Base-by-base conservation (phyloP, 2,329 filamentous ascomycete genomes). In the Claviceps sp. region DNA sequence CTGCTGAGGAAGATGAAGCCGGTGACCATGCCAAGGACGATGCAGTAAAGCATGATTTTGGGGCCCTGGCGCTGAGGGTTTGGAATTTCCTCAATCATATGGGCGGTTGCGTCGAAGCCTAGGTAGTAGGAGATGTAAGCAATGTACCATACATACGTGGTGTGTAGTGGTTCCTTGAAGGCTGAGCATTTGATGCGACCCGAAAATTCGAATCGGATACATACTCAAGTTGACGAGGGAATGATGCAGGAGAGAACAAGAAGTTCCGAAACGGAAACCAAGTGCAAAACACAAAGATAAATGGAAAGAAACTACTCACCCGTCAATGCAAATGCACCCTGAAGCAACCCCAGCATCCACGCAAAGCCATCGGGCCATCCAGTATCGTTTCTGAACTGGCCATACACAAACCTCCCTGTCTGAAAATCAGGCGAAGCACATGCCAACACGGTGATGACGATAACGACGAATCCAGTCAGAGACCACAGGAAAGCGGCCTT, bases 401-500 rank as follows among this genome's bases (percentile, higher is more conserved):
- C 71, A 56, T 85, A 87, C 11, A 87, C 84, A 50, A 84, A 85
- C 9, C 73, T 63, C 16, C 73, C 83, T 7, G 73, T 76, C 58
- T 81, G 81, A 59, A 78, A 88, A 56, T 82, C 69, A 0, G 82
- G 82, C 2, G 83, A 76, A 0, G 82, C 72, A 59, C 80, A 85
- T 4, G 82, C 74, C 47, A 89, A 66, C 0, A 85, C 71, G 0
- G 83, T 85, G 55, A 87, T 85, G 55, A 73, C 83, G 56, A 88
- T 86, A 52, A 88, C 70, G 43, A 77, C 68, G 57, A 88, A 87
- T 0, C 85, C 85, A 1, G 72, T 65, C 2, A 88, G 70, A 2
- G 80, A 85, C 85, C 84, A 88, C 49, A 80, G 74, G 57, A 88
- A 84, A 1, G 84, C 84, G 17, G 74, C 73, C 61, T 85, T 81